Percentiles rank a stretch among this genome's conserved stretches.
These are phyloP conservation scores for Cylindrotheca fusiformis DNA, from an alignment of 108 stramenopile genomes.

Conservation along the genomic window DNA sequence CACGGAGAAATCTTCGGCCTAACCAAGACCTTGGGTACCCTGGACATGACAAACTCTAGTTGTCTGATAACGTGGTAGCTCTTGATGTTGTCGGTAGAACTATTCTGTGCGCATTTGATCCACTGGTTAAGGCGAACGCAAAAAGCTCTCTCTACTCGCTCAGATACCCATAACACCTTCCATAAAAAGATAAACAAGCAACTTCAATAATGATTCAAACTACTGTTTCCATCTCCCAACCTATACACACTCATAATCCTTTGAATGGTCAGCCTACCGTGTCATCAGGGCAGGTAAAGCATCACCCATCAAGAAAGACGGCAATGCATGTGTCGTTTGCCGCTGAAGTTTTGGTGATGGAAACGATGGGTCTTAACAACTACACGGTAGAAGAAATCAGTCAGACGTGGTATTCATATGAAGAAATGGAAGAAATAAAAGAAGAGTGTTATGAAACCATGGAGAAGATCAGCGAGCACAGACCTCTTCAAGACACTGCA, in stretches of 20 bases:
- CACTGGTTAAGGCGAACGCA: no score
- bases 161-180: no score
- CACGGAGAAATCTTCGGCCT: no score
- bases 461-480: background rate
- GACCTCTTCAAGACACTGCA: background rate
- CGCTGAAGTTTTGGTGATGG: no score
- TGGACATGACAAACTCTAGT: no score
- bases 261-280: no score
- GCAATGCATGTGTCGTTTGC: background rate
- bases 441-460: background rate
- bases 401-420: background rate
- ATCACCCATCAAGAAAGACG: background rate
- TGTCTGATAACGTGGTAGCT: no score
- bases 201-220: background rate
- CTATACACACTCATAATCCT: background rate
- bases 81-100: no score
- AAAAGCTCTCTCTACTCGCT: no score
- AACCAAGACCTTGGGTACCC: no score
- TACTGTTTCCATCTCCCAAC: background rate
- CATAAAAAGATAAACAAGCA: background rate
- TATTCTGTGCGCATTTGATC: no score
- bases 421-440: background rate
- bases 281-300: background rate
- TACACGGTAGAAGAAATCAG: background rate
- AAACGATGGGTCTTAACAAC: background rate